Evolutionary conservation across 108 stramenopile genomes (phyloP).

Genomic region (Nitzschia sp.): DNA sequence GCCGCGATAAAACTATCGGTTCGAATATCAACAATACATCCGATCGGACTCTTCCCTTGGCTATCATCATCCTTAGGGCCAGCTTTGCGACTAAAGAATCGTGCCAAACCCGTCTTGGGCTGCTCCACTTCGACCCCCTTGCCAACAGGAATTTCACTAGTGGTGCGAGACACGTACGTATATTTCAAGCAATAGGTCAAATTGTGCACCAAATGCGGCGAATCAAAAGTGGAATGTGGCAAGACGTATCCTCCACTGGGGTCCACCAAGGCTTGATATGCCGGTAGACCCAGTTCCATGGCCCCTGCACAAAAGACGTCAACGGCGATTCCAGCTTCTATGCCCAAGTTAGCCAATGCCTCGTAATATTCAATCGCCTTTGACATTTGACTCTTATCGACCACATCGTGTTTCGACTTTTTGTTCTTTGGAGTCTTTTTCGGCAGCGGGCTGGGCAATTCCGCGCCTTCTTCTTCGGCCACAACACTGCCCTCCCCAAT

Average conservation of each 20-base stretch:
- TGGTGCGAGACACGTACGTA: constrained; percentile 38
- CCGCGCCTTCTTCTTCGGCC: not conserved
- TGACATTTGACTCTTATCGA: constrained; percentile 40
- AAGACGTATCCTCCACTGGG: constrained; percentile 59
- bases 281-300: constrained; percentile 45
- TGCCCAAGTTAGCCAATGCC: constrained; percentile 25
- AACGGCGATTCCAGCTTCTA: constrained; percentile 44
- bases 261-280: constrained; percentile 57
- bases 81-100: not conserved
- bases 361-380: constrained; percentile 47
- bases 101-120: not conserved
- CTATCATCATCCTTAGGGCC: constrained; percentile 4
- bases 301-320: constrained; percentile 57
- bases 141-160: not conserved
- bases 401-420: constrained; percentile 18
- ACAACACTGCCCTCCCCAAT: constrained; percentile 53
- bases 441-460: not conserved
- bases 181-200: constrained; percentile 36
- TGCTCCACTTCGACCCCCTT: not conserved
- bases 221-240: constrained; percentile 36
- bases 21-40: constrained; percentile 56
- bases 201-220: constrained; percentile 34
- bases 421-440: not conserved
- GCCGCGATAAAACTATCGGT: constrained; percentile 43
- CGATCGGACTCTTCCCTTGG: constrained; percentile 2